These are phyloP conservation scores for Phialophora verrucosa DNA, from an alignment of 2,329 filamentous ascomycete species.

Conservation along the genomic window DNA sequence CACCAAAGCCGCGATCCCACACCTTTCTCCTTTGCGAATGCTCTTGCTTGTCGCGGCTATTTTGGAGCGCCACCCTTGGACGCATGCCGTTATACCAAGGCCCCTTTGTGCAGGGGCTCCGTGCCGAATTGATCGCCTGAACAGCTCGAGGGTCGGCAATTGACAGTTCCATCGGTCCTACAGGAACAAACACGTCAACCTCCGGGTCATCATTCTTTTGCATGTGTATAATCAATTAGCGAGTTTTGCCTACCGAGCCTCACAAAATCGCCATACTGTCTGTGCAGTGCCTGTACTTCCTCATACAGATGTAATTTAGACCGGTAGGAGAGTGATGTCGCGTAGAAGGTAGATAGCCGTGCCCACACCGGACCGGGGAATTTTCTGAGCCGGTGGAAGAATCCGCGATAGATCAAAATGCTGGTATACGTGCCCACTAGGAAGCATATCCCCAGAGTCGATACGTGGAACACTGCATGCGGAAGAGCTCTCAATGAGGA, in stretches of 20 bases:
- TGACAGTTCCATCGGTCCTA: conserved; percentile 38
- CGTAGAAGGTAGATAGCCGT: conserved; percentile 29
- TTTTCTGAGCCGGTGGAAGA: conserved; percentile 40
- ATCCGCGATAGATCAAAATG: conserved; percentile 41
- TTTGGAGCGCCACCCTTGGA: conserved; percentile 38
- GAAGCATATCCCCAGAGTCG: not conserved
- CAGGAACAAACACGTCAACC: not conserved
- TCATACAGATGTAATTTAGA: conserved; percentile 21
- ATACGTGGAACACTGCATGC: not conserved
- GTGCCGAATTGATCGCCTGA: conserved; percentile 32
- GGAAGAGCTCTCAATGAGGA: not conserved
- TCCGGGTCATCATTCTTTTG: not conserved
- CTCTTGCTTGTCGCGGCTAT: conserved; percentile 35
- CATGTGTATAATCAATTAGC: not conserved
- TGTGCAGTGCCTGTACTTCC: conserved; percentile 37
- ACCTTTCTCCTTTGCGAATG: conserved; percentile 38
- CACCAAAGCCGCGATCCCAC: conserved; percentile 45
- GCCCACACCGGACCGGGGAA: conserved; percentile 42
- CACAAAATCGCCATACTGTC: conserved; percentile 42
- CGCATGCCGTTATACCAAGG: conserved; percentile 40
- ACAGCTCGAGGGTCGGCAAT: conserved; percentile 33
- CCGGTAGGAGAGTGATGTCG: conserved; percentile 20
- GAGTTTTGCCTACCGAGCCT: conserved; percentile 37
- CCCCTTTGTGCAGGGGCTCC: conserved; percentile 38
- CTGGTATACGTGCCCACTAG: conserved; percentile 24